Base-by-base conservation (phyloP, 2,329 filamentous ascomycete species). In the Venturia oleaginea region DNA sequence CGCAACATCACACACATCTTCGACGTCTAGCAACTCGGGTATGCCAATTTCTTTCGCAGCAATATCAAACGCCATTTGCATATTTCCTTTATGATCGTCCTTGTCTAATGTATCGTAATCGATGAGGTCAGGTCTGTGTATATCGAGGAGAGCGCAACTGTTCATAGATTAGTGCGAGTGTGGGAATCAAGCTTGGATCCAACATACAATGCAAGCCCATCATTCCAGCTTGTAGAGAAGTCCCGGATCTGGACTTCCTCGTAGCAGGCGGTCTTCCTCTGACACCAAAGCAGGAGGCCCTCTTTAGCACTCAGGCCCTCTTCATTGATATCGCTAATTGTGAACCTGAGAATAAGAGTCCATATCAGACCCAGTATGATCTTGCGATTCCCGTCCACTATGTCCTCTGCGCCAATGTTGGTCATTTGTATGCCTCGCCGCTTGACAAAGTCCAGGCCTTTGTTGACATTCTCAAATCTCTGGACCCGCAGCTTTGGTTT, bases 261-360 rank as follows among this genome's bases (percentile, higher is more conserved):
- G 76, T 99, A 99, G 78, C 94, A 99, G 8, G 94, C 94, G 37
- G 94, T 99, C 80, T 99, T 99, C 71, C 94, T 84, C 78, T 99
- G 93, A 80, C 94, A 99, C 94, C 94, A 99, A 30, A 99, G 79
- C 65, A 99, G 78, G 71, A 99, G 79, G 67, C 94, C 94, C 75
- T 97, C 94, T 77, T 97, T 97, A 65, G 94, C 94, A 62, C 93
- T 97, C 86, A 97, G 88, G 68, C 94, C 94, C 81, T 97, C 94
- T 76, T 93, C 89, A 75, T 95, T 97, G 80, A 99, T 99, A 76
- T 99, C 94, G 75, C 89, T 97, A 75, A 99, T 99, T 70, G 94
- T 99, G 76, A 99, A 99, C 61, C 94, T 85, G 69, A 97, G 81
- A 87, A 99, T 99, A 67, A 99, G 82, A 6, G 92, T 99, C 94